Base-by-base conservation (phyloP, 768 basidiomycete genomes). In the Hypholoma fasciculare region DNA sequence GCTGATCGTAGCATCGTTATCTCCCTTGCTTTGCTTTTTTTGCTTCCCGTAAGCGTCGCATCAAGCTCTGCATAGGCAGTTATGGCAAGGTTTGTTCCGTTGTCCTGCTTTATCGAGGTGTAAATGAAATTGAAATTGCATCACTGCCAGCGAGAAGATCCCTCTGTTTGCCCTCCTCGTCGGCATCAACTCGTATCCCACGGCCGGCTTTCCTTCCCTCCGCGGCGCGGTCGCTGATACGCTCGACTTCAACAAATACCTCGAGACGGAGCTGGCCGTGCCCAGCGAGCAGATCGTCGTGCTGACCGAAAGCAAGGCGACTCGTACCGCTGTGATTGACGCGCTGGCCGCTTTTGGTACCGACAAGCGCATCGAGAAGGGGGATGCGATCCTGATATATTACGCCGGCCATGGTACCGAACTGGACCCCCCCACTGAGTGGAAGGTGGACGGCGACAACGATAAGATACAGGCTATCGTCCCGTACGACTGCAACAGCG, bases 401-500 rank as follows among this genome's bases (percentile, higher is more conserved):
- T 54, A 36, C 34, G 54, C 54, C 6, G 54, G 54, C 3, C 54
- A 54, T 47, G 54, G 54, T 19, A 38, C 54, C 2, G 27, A 54
- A 36, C 3, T 54, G 19, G 14, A 20, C 13, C n/a, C 54, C 13
- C 44, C 54, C 7, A 14, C 12, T 2, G 5, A 26, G 13, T 54
- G 43, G 54, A 34, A 46, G 26, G 17, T 30, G 1, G 19, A 34
- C 1, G 54, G 44, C 4, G 7, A 11, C 54, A n/a, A 47, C 20
- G 9, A 5, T 4, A 46, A 46, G n/a, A 54, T 54, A 7, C 54
- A 54, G 14, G 54, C 44, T 12, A 54, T 54, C 14, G 36, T 54
- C 34, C 54, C 54, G 7, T 47, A 47, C 14, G 54, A 54, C 44
- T 47, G 30, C 46, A 23, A 20, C 19, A 34, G 30, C 9, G 30